Evolutionary conservation across 2,329 filamentous ascomycete genomes (phyloP), one percentile per base, ranked within the genome.

Genomic region (Lecanicillium sp.): DNA sequence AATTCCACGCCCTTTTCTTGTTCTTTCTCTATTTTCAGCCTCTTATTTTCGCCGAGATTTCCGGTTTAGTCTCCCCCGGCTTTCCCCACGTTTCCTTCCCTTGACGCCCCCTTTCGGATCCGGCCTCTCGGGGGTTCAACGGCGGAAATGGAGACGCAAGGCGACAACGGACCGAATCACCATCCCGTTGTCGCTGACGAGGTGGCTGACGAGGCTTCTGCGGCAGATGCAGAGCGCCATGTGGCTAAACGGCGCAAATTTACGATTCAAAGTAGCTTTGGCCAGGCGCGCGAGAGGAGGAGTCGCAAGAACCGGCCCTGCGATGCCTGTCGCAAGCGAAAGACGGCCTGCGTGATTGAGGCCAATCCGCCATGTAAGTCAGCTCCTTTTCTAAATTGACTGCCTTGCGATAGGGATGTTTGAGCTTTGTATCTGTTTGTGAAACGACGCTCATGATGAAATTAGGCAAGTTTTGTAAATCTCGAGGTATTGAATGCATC

Each of bases 221-320:
- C 40, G 12, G 35, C 35, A 5, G n/a, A 28, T 22, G 22, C 33
- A 12, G 33, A 38, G 14, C 28, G 39, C 30, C 48, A 25, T 25
- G 22, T 25, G 6, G 22, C 22, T 25, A 25, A 25, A 25, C 22
- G 52, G 35, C 62, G 62, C 48, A 62, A 58, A 40, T 65, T 64
- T 47, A 60, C 55, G 42, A 58, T 65, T 36, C 58, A 62, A 42
- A 65, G 61, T 49, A 59, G 60, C 43, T 64, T 64, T 48, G 63
- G 63, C 42, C 53, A 51, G 32, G 55, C 63, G 15, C 51, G 63
- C 35, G 53, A 59, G 46, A 60, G 57, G 25, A 49, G 65, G 39
- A 68, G 66, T 48, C 60, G 65, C 41, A 69, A 68, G 51, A 64
- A 64, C 41, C 57, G 64, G 18, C 66, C 66, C 3, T 70, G 66